Evolutionary conservation across 164 flowering plant species (phyloP), one percentile per base, ranked within the genome.

Genomic region (Malania oleifera): DNA sequence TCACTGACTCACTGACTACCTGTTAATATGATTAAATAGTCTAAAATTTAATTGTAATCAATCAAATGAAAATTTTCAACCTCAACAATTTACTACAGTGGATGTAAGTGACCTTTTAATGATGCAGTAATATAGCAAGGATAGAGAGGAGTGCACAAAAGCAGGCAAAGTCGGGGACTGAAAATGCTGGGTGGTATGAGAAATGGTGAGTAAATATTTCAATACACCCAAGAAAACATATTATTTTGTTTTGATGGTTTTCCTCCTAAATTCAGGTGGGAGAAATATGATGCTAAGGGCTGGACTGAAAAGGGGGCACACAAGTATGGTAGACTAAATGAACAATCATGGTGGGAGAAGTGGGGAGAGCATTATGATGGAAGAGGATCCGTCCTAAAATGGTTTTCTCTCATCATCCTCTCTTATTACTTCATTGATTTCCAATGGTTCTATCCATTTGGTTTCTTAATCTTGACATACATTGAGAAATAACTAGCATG

Each of bases 351-450:
- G 98, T 92, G 98, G 98, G 98, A 92, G 75, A 89, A 85, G 66
- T 92, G 98, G 98, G 98, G 98, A 68, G 98, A 92, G 72, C 78
- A 85, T 67, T 92, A 80, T 70, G 98, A 92, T 69, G 98, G 98
- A 81, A 80, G 84, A 63, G 96, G 98, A 77, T 85, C 96, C 37
- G 96, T 92, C 59, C 69, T 87, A 20, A 92, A 92, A 92, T 89
- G 98, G 98, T 91, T 65, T 62, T 43, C 29, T 29, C 40, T 60
- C 20, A 18, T 38, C 24, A 9, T 34, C 40, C 59, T 14, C 52
- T 18, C 10, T 20, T 19, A 20, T 28, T 2, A 31, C 35, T 31
- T 31, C 35, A 31, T 9, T 40, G 14, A 40, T 11, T 40, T 40
- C n/a, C 20, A 44, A 5, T 4, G 22, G n/a, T 44, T n/a, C 47